Percentiles rank a stretch among this genome's conserved stretches.
Evolutionary conservation across 169 alveolate genomes (phyloP).

Genomic region (Plasmodium cynomolgi): DNA sequence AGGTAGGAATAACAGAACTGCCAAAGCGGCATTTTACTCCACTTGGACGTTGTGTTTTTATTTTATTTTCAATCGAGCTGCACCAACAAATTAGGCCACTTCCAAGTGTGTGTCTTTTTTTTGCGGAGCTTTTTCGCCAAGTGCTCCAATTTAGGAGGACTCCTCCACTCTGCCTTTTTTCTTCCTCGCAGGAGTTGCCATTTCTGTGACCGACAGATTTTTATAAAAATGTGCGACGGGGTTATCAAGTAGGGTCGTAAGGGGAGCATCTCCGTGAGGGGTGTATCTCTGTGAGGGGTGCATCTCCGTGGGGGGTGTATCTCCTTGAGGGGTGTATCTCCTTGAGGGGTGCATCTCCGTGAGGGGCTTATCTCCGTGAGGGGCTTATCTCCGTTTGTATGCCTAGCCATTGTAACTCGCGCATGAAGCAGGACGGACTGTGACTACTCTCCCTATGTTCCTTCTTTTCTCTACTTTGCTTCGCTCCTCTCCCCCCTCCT

Average conservation of each 20-base stretch:
- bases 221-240: conserved; percentile 65
- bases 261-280: neutral
- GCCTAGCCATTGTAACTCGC: neutral
- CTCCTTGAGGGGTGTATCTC: neutral
- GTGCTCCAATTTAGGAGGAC: neutral
- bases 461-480: neutral
- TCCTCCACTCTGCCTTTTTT: neutral
- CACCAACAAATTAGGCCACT: too few species aligned
- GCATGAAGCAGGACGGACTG: neutral
- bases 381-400: neutral
- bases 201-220: conserved; percentile 55
- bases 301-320: too few species aligned
- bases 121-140: neutral
- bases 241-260: conserved; percentile 34
- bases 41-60: neutral
- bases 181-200: conserved; percentile 20
- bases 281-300: too few species aligned
- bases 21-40: neutral
- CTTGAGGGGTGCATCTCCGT: too few species aligned
- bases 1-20: conserved; percentile 13
- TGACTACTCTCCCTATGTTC: neutral
- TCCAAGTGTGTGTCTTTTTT: neutral
- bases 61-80: neutral
- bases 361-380: too few species aligned
- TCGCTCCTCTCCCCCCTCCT: neutral